A percentile compares a stretch with the other conserved stretches of the same genome.
Evolutionary conservation across 192 early-diverging fungal species (phyloP).

Genomic region (Mycoemilia scoparia): DNA sequence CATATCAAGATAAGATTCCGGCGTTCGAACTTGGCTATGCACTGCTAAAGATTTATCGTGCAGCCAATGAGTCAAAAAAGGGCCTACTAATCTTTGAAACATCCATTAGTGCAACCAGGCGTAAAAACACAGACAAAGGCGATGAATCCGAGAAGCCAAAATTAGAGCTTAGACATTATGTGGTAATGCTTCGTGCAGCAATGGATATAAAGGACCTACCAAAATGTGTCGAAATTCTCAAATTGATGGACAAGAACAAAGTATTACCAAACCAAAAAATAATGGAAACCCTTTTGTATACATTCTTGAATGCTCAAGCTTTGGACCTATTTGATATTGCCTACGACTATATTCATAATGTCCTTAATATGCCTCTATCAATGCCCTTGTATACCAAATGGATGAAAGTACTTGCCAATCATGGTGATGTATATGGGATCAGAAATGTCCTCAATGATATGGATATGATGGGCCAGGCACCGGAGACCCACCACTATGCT

Average conservation of each 20-base stretch:
- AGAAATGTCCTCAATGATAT: conserved; percentile 26
- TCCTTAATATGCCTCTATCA: conserved; percentile 15
- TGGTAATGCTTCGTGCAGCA: background rate
- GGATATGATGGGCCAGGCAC: conserved; percentile 18
- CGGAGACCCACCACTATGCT: conserved; percentile 21
- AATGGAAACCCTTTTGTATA: conserved; percentile 13
- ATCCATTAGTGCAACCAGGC: background rate
- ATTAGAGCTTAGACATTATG: background rate
- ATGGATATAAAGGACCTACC: conserved; percentile 6
- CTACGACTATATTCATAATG: conserved; percentile 16
- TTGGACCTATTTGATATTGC: conserved; percentile 21
- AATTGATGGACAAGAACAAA: conserved; percentile 6
- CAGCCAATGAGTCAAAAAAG: conserved; percentile 7
- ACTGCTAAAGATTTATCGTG: conserved; percentile 16
- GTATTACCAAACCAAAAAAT: conserved; percentile 8
- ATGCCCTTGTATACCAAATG: conserved; percentile 20
- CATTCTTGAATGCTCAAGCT: conserved; percentile 18
- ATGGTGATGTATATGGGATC: conserved; percentile 20
- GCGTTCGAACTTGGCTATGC: conserved; percentile 17
- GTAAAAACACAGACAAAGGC: background rate
- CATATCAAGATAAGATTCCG: conserved; percentile 10
- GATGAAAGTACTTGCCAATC: conserved; percentile 22
- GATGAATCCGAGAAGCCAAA: background rate
- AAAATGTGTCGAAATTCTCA: conserved; percentile 11
- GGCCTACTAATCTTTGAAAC: conserved; percentile 5